Evolutionary conservation across 2,329 filamentous ascomycete species (phyloP).

Genomic region (Neofusicoccum parvum): DNA sequence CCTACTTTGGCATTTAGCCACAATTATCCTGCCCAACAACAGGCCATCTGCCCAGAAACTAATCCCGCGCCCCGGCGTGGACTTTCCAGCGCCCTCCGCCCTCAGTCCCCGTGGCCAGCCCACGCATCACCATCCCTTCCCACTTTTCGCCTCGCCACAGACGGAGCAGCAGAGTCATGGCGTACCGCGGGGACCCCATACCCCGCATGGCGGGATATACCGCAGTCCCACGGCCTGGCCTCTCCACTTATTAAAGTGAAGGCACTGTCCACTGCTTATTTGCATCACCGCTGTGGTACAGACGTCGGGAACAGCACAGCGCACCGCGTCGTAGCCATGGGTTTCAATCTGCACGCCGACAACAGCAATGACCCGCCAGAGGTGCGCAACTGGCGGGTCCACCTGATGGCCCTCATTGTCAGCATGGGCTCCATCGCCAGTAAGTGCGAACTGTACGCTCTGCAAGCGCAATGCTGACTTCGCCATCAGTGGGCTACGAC

Average conservation of each 20-base stretch:
- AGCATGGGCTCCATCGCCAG: slow-evolving; percentile 43
- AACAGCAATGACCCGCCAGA: slow-evolving; percentile 38
- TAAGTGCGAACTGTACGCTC: slow-evolving; percentile 21
- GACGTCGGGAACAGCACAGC: too few relatives aligned
- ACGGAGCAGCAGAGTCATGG: slow-evolving; percentile 3
- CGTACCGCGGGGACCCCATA: slow-evolving; percentile 4
- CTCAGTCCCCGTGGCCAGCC: not conserved
- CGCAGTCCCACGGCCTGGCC: not conserved
- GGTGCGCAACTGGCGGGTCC: slow-evolving; percentile 40
- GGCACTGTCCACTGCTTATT: slow-evolving; percentile 18
- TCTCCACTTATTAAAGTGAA: slow-evolving; percentile 15
- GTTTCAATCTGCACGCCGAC: slow-evolving; percentile 34
- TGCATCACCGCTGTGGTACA: not conserved
- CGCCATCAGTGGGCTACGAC: slow-evolving; percentile 24
- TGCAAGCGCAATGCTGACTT: not conserved
- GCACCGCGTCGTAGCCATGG: slow-evolving; percentile 19
- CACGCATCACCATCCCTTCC: not conserved
- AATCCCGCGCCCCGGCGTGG: not conserved
- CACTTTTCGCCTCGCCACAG: not conserved
- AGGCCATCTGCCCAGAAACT: not conserved
- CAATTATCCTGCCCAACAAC: not conserved
- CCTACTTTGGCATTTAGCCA: slow-evolving; percentile 1
- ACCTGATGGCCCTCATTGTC: slow-evolving; percentile 36
- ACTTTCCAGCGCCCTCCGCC: not conserved
- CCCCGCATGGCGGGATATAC: not conserved